Conservation (phyloP, 805 yeast genomes). For the Wickerhamomyces kurtzmanii region DNA sequence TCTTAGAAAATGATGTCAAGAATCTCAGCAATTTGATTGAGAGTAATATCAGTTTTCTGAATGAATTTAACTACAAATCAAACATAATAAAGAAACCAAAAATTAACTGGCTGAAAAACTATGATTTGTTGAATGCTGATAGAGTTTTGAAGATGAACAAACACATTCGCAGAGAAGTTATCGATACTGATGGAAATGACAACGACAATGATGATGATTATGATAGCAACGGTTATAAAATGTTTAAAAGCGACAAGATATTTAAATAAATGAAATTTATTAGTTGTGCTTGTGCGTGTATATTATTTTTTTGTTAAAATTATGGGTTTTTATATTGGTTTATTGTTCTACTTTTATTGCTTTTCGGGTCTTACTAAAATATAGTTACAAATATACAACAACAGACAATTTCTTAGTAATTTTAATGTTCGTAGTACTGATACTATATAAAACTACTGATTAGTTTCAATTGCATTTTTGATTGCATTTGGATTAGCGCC, state of each 20-base stretch:
- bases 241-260: constrained; percentile 15
- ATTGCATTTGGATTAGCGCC: constrained; percentile 44
- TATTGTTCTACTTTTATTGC: no score
- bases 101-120: constrained; percentile 15
- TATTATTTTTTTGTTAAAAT: not conserved
- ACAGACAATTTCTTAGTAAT: not conserved
- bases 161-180: no score
- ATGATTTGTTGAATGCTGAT: no score
- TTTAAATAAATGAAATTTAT: constrained; percentile 1
- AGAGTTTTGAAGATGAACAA: no score
- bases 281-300: not conserved
- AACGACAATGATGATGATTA: constrained; percentile 5
- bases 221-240: constrained; percentile 11
- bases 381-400: not conserved
- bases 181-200: constrained; percentile 8
- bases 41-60: constrained; percentile 10
- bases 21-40: constrained; percentile 6
- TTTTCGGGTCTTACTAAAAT: no score
- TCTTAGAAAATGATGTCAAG: constrained; percentile 9
- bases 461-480: constrained; percentile 20
- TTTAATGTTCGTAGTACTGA: not conserved
- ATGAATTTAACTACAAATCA: constrained; percentile 17
- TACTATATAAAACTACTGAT: constrained; percentile 7
- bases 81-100: constrained; percentile 13
- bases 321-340: not conserved